phyloP scores from a whole-genome alignment of 2,329 filamentous ascomycete genomes.

The Rhynchosporium secalis region DNA sequence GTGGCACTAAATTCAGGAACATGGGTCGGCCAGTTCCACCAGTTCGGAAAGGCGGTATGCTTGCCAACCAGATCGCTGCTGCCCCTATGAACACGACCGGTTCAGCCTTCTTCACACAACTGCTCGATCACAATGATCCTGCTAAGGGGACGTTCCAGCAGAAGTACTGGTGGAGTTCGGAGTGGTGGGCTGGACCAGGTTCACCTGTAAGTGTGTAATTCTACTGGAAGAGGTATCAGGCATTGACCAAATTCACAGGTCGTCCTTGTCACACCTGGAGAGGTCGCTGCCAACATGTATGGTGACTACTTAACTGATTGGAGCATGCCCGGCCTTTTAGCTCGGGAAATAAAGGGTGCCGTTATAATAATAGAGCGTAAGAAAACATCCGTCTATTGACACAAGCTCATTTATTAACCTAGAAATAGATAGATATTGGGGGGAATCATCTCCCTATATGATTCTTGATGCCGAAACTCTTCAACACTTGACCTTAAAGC shows the following conservation, averaged over 20 bases:
- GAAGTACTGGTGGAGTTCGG: conserved; percentile 53
- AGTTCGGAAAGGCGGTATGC: conserved; percentile 21
- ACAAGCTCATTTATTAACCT: conserved; percentile 3
- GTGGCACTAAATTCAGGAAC: conserved; percentile 23
- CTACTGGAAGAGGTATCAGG: neutral
- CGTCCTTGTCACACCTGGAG: conserved; percentile 54
- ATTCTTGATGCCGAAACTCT: conserved; percentile 53
- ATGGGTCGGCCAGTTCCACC: conserved; percentile 30
- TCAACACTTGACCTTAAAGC: conserved; percentile 54
- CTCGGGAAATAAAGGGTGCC: conserved; percentile 53
- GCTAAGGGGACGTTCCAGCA: conserved; percentile 55
- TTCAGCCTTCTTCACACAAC: conserved; percentile 43
- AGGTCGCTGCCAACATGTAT: conserved; percentile 50
- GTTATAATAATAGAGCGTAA: conserved; percentile 55
- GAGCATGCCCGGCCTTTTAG: conserved; percentile 51
- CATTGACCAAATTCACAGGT: conserved; percentile 39
- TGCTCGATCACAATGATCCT: conserved; percentile 59
- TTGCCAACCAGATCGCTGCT: conserved; percentile 16
- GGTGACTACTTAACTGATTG: conserved; percentile 51
- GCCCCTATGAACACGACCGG: conserved; percentile 27
- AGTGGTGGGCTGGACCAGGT: conserved; percentile 54
- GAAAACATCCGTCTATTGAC: neutral
- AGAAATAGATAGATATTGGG: conserved; percentile 55
- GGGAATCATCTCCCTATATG: conserved; percentile 53
- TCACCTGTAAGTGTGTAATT: conserved; percentile 47